phyloP scores from a whole-genome alignment of 495 filamentous ascomycete genomes.

The Aspergillus avenaceus region DNA sequence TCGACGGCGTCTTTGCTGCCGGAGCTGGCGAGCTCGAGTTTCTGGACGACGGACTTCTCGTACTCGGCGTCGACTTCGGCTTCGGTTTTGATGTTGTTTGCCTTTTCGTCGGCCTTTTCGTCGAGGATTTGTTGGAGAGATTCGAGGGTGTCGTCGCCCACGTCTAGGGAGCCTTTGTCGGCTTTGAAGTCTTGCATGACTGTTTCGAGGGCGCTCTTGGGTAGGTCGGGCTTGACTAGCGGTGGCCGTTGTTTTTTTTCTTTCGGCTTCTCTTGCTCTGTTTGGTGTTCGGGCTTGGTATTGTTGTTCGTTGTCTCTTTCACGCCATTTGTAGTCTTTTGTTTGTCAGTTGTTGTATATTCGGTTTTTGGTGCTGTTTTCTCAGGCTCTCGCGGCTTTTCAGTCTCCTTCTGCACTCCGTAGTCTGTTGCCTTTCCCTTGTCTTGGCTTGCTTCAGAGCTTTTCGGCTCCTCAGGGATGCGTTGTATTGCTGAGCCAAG shows the following conservation, averaged over 20 bases:
- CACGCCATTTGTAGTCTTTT: background rate
- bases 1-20: slow-evolving; percentile 43
- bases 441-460: background rate
- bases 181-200: slow-evolving; percentile 51
- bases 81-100: slow-evolving; percentile 29
- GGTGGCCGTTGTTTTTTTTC: slow-evolving; percentile 18
- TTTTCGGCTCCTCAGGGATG: background rate
- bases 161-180: slow-evolving; percentile 36
- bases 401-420: background rate
- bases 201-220: slow-evolving; percentile 48
- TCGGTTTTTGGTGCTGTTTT: background rate
- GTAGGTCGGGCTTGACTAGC: slow-evolving; percentile 38
- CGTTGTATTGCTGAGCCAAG: background rate
- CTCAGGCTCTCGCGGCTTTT: slow-evolving; percentile 1
- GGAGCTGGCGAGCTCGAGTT: slow-evolving; percentile 28
- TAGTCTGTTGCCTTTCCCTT: background rate
- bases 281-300: background rate
- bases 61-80: slow-evolving; percentile 35
- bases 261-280: slow-evolving; percentile 16
- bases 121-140: slow-evolving; percentile 56
- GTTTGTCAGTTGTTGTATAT: background rate
- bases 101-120: slow-evolving; percentile 30
- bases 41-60: slow-evolving; percentile 30
- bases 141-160: slow-evolving; percentile 59
- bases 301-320: background rate